Evolutionary conservation across 2,329 filamentous ascomycete genomes (phyloP).

Genomic region (Plenodomus lindquistii): DNA sequence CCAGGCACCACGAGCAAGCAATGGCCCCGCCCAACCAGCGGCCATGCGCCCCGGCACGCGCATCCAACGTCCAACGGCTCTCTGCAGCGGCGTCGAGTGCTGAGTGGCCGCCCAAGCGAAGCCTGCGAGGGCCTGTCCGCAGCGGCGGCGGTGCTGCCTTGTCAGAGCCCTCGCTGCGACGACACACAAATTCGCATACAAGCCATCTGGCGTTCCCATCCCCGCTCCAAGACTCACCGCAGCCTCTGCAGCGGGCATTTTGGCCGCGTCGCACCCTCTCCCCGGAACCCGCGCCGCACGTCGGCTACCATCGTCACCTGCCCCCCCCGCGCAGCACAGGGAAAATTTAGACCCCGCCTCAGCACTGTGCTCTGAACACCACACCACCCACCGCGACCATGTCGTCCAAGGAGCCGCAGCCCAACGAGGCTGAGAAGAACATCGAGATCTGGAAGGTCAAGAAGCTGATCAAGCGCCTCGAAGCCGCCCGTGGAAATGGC

Average conservation of each 20-base stretch:
- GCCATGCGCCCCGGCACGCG: background rate
- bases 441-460: constrained; percentile 96
- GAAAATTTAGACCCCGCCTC: constrained; percentile 24
- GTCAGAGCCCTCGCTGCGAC: background rate
- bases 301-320: constrained; percentile 16
- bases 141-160: background rate
- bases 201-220: constrained; percentile 2
- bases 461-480: constrained; percentile 98
- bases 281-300: constrained; percentile 15
- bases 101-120: constrained; percentile 26
- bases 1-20: constrained; percentile 12
- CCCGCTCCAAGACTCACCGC: background rate
- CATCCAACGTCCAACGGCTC: constrained; percentile 5
- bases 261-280: constrained; percentile 11
- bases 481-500: constrained; percentile 95
- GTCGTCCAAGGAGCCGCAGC: constrained; percentile 55
- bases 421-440: constrained; percentile 98
- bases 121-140: background rate
- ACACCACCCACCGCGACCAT: constrained; percentile 33
- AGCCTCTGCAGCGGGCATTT: constrained; percentile 4
- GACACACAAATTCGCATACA: constrained; percentile 14
- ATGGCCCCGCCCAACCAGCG: constrained; percentile 7
- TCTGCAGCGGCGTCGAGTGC: constrained; percentile 2
- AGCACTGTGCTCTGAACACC: constrained; percentile 11
- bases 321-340: constrained; percentile 12